Percentiles rank a stretch among this genome's conserved stretches.
These are phyloP conservation scores for Solanum peruvianum DNA, from an alignment of 257 asterid genomes.

Conservation along the genomic window DNA sequence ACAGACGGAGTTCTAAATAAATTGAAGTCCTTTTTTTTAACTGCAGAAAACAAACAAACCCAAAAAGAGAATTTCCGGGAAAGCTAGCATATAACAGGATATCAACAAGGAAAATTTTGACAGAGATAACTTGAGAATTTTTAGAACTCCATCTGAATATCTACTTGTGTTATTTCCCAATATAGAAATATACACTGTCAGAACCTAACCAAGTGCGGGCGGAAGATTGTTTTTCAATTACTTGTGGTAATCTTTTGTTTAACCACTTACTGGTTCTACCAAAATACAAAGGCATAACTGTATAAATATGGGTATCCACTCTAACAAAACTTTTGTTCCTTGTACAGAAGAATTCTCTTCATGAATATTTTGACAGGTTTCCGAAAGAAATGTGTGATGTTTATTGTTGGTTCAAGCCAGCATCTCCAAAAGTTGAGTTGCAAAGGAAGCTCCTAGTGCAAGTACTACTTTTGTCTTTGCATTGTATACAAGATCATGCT, in stretches of 20 bases:
- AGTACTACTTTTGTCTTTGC: not conserved
- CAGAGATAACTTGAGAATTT: not conserved
- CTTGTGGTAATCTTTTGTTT: not conserved
- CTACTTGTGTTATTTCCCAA: not conserved
- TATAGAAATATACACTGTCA: not conserved
- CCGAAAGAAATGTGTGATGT: not conserved
- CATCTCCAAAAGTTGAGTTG: not conserved
- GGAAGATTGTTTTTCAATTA: not conserved
- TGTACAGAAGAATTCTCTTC: not conserved
- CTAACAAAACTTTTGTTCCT: not conserved
- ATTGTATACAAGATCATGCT: not conserved
- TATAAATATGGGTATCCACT: not conserved
- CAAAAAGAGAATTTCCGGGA: not conserved
- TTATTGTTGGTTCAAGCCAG: not conserved
- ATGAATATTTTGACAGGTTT: not conserved
- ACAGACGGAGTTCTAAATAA: not conserved
- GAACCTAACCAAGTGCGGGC: not conserved
- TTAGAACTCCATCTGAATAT: not conserved
- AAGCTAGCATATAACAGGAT: not conserved
- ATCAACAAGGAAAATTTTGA: not conserved
- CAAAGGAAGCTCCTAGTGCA: not conserved
- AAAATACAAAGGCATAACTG: not conserved
- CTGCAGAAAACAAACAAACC: not conserved
- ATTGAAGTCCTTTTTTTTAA: not conserved
- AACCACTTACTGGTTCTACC: not conserved